Evolutionary conservation across 2,329 filamentous ascomycete species (phyloP).

Genomic region (Cladobotryum mycophilum): DNA sequence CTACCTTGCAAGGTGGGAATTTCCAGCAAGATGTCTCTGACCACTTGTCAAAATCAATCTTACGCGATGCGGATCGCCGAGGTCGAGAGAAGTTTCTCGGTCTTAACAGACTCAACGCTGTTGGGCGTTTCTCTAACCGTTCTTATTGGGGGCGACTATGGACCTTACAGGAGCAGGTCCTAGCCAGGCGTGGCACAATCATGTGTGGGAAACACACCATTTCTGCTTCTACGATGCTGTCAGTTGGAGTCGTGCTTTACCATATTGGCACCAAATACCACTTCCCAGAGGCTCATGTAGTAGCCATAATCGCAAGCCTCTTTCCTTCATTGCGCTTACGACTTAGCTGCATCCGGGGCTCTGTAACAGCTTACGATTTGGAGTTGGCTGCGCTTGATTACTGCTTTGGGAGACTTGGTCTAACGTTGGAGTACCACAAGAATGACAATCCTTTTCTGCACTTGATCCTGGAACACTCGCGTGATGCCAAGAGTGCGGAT

Average conservation of each 20-base stretch:
- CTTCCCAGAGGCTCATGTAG: not conserved
- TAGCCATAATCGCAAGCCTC: not conserved
- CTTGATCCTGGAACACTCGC: not conserved
- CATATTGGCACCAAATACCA: not conserved
- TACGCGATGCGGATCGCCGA: not conserved
- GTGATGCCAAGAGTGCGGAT: not conserved
- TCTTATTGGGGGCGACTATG: constrained; percentile 4
- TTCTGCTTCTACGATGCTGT: not conserved
- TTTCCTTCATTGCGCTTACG: not conserved
- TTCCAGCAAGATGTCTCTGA: not conserved
- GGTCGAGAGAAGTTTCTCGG: constrained; percentile 1
- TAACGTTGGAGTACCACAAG: not conserved
- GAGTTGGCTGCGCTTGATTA: not conserved
- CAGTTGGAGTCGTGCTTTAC: not conserved
- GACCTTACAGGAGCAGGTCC: constrained; percentile 6
- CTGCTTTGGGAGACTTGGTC: not conserved
- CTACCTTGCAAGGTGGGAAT: not conserved
- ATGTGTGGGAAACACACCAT: not conserved
- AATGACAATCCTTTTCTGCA: not conserved
- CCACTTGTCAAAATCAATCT: not conserved
- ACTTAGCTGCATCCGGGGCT: not conserved
- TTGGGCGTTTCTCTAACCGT: not conserved
- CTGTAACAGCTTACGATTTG: not conserved
- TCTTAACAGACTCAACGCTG: not conserved
- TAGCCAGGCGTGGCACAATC: not conserved